phyloP scores from a whole-genome alignment of 1,139 yeast genomes.

The Saccharomyces hybrid region DNA sequence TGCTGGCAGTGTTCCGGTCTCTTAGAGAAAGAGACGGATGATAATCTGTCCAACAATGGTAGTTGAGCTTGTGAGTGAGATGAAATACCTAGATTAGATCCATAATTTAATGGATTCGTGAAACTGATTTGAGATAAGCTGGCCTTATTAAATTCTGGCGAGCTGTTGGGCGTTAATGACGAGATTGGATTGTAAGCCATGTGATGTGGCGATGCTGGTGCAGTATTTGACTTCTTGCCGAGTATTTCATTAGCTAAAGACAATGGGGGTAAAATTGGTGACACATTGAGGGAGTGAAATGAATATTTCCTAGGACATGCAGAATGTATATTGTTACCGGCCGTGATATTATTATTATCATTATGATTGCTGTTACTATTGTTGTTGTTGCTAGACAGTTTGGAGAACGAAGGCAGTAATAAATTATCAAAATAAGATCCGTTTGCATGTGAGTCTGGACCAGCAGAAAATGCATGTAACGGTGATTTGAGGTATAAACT shows the following conservation, averaged over 20 bases:
- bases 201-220: slow-evolving; percentile 28
- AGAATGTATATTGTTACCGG: not conserved
- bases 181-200: slow-evolving; percentile 8
- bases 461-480: not conserved
- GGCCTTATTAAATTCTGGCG: slow-evolving; percentile 15
- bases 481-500: not conserved
- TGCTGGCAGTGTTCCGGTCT: slow-evolving; percentile 4
- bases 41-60: not conserved
- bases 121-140: slow-evolving; percentile 5
- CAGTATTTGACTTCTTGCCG: slow-evolving; percentile 23
- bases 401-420: slow-evolving; percentile 6
- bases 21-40: not conserved
- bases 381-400: not conserved
- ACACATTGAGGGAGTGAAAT: slow-evolving; percentile 1
- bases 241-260: slow-evolving; percentile 3
- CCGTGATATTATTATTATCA: not conserved
- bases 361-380: not conserved
- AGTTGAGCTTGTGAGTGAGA: not conserved
- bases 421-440: slow-evolving; percentile 5
- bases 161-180: slow-evolving; percentile 19
- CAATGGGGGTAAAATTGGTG: not conserved
- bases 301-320: not conserved
- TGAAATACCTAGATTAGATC: not conserved
- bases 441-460: not conserved
- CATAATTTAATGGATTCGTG: not conserved